Percentiles rank a stretch among this genome's conserved stretches.
These are phyloP conservation scores for Leccinum angustisporum DNA, from an alignment of 1,284 basidiomycete species.

Conservation along the genomic window DNA sequence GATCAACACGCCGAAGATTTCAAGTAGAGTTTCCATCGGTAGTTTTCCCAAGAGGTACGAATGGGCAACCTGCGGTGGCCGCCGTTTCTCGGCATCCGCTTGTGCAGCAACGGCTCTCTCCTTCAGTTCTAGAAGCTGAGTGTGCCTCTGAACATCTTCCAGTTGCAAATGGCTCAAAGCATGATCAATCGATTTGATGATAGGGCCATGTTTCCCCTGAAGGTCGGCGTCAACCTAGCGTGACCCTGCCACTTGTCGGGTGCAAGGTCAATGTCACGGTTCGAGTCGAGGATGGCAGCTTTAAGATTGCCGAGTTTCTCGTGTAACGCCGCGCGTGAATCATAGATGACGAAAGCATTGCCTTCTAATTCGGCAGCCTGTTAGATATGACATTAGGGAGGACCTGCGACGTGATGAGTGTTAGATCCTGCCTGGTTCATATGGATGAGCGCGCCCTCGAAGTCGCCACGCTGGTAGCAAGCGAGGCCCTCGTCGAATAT, in stretches of 20 bases:
- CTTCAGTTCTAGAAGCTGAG: constrained; percentile 39
- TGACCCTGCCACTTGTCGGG: constrained; percentile 63
- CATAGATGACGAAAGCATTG: constrained; percentile 52
- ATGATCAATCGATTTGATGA: constrained; percentile 46
- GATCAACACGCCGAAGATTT: constrained; percentile 50
- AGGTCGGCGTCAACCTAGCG: constrained; percentile 44
- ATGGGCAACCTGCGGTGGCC: constrained; percentile 10
- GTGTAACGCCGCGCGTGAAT: constrained; percentile 68
- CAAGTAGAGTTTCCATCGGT: constrained; percentile 60
- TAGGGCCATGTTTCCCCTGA: constrained; percentile 40
- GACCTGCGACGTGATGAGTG: background rate
- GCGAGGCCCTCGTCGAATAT: no score
- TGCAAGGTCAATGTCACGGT: constrained; percentile 59
- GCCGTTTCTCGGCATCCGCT: constrained; percentile 2
- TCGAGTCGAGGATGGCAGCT: constrained; percentile 65
- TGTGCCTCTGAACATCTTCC: constrained; percentile 39
- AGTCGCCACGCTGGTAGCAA: no score
- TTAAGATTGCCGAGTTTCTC: constrained; percentile 57
- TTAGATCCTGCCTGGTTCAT: constrained; percentile 41
- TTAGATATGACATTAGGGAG: background rate
- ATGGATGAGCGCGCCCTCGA: constrained; percentile 7
- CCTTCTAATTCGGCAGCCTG: constrained; percentile 51
- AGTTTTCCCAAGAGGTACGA: constrained; percentile 47
- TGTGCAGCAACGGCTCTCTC: constrained; percentile 34
- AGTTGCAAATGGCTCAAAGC: constrained; percentile 43